phyloP scores from a whole-genome alignment of 352 stramenopile species.

The Phytophthora uliginosa region DNA sequence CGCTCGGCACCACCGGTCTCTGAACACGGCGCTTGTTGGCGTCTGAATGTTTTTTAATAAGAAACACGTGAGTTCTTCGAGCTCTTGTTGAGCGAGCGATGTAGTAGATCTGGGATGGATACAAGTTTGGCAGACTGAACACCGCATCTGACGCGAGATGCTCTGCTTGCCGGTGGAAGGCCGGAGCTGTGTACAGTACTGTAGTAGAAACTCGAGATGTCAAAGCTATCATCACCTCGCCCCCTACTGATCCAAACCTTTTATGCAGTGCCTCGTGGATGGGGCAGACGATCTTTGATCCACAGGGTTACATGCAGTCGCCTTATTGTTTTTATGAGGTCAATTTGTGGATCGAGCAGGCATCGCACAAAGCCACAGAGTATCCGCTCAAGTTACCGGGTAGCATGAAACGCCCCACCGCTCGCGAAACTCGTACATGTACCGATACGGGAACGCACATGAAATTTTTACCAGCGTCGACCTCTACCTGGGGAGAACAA shows the following conservation, averaged over 20 bases:
- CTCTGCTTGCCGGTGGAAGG: no score
- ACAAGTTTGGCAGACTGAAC: no score
- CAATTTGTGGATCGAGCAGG: no score
- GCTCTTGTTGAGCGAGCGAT: not conserved
- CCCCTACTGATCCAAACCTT: not conserved
- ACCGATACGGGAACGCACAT: not conserved
- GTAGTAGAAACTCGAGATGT: not conserved
- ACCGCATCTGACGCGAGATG: no score
- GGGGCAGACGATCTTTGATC: not conserved
- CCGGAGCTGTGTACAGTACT: not conserved
- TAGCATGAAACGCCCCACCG: no score
- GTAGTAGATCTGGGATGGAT: no score
- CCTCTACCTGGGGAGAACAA: constrained; percentile 4
- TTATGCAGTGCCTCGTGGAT: constrained; percentile 3
- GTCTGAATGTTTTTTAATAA: not conserved
- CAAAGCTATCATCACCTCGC: not conserved
- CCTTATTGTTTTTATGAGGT: not conserved
- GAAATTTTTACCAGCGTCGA: constrained; percentile 12
- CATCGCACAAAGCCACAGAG: no score
- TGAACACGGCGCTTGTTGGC: constrained; percentile 19
- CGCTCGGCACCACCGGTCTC: constrained; percentile 25
- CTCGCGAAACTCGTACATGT: not conserved
- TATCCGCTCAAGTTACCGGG: no score
- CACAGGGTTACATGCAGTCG: not conserved
- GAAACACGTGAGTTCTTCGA: not conserved